A percentile compares a stretch with the other conserved stretches of the same genome.
Evolutionary conservation across 2,329 filamentous ascomycete species (phyloP).

Genomic region (Colletotrichum lini): DNA sequence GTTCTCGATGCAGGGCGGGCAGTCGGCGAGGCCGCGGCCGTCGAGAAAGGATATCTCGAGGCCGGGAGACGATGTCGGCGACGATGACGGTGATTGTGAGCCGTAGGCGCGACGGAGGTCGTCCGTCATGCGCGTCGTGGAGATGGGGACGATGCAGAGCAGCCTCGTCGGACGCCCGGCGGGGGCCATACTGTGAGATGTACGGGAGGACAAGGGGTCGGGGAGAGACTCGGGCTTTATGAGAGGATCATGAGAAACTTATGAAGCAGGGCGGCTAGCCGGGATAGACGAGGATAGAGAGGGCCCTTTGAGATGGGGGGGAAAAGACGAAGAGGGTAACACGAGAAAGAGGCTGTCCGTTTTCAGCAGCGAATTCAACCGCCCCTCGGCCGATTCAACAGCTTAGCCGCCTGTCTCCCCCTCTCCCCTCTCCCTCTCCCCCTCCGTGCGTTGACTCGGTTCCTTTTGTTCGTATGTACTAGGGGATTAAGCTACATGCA

Average conservation of each 20-base stretch:
- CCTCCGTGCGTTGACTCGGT: too few species aligned
- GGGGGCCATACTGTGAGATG: neutral
- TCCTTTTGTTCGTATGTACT: too few species aligned
- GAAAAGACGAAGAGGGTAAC: too few species aligned
- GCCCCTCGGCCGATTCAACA: conserved; percentile 14
- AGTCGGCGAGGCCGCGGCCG: conserved; percentile 10
- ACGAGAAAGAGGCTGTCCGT: neutral
- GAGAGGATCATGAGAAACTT: too few species aligned
- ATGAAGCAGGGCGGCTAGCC: too few species aligned
- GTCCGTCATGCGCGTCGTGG: conserved; percentile 34
- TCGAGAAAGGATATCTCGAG: conserved; percentile 25
- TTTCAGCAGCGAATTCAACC: conserved; percentile 18
- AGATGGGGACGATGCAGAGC: conserved; percentile 37
- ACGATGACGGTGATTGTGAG: neutral
- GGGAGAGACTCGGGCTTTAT: too few species aligned
- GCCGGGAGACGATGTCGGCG: neutral
- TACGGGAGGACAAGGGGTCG: too few species aligned
- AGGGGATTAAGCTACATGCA: too few species aligned
- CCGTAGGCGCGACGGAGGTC: conserved; percentile 12
- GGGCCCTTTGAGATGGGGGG: too few species aligned
- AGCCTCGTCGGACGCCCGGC: neutral
- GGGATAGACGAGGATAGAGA: too few species aligned
- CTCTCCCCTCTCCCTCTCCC: too few species aligned
- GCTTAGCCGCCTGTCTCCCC: conserved; percentile 23
- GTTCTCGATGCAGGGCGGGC: conserved; percentile 36